Percentiles rank a stretch among this genome's conserved stretches.
These are phyloP conservation scores for Vaccinium myrtillus DNA, from an alignment of 148 eudicot species.

Conservation along the genomic window DNA sequence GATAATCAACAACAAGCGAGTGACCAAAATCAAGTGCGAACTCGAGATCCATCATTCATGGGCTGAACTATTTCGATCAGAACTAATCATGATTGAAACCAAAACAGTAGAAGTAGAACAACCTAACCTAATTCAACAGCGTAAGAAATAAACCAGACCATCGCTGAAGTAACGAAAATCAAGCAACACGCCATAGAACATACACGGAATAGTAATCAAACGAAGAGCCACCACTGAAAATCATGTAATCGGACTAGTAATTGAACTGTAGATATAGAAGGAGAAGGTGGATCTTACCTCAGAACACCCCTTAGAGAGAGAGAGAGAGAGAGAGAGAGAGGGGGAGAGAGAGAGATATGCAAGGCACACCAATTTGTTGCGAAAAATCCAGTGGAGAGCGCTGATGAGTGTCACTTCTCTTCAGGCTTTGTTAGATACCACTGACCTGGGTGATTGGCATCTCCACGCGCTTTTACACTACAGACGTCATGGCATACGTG, in stretches of 20 bases:
- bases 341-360: neutral
- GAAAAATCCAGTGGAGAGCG: neutral
- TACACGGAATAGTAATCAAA: neutral
- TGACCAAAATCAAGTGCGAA: neutral
- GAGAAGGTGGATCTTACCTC: conserved; percentile 2
- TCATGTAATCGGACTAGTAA: neutral
- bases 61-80: neutral
- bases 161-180: neutral
- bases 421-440: neutral
- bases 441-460: neutral
- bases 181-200: neutral
- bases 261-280: neutral
- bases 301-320: conserved; percentile 5
- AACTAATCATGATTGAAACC: neutral
- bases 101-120: no score
- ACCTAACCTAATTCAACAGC: neutral
- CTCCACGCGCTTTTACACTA: conserved; percentile 6
- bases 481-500: no score
- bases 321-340: conserved; percentile 12
- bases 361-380: neutral
- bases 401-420: neutral
- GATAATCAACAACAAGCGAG: neutral
- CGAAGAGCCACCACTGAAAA: neutral
- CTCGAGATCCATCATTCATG: neutral
- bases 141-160: neutral